A percentile compares a stretch with the other conserved stretches of the same genome.
phyloP scores from a whole-genome alignment of 495 filamentous ascomycete genomes.

The Talaromyces ruber region DNA sequence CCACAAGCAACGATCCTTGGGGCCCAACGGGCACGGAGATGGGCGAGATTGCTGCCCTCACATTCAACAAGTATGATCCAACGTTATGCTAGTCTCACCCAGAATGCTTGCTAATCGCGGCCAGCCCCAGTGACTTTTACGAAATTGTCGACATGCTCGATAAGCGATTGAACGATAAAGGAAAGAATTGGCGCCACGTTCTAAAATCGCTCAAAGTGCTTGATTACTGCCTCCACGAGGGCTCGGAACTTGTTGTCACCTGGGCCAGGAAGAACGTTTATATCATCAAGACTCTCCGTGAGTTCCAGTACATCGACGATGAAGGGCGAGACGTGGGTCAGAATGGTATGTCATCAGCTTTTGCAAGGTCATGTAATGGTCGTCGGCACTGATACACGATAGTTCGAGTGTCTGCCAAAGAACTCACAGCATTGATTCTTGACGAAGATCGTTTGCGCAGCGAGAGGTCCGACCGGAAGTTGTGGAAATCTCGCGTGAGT shows the following conservation, averaged over 20 bases:
- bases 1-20: slow-evolving; percentile 99
- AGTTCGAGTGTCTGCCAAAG: slow-evolving; percentile 96
- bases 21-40: slow-evolving; percentile 97
- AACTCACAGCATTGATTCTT: slow-evolving; percentile 86
- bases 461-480: slow-evolving; percentile 84
- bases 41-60: slow-evolving; percentile 96
- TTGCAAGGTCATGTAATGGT: slow-evolving; percentile 9
- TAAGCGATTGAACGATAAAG: slow-evolving; percentile 98
- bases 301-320: slow-evolving; percentile 94
- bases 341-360: slow-evolving; percentile 54
- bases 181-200: slow-evolving; percentile 99
- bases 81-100: not conserved
- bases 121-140: slow-evolving; percentile 91
- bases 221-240: slow-evolving; percentile 97
- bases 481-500: slow-evolving; percentile 93
- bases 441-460: slow-evolving; percentile 91
- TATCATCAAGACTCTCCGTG: slow-evolving; percentile 95
- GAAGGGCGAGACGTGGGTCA: slow-evolving; percentile 91
- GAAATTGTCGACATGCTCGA: slow-evolving; percentile 99
- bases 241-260: slow-evolving; percentile 91
- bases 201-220: slow-evolving; percentile 96
- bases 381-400: slow-evolving; percentile 11
- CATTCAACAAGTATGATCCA: slow-evolving; percentile 78
- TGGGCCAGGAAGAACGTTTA: slow-evolving; percentile 98
- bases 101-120: slow-evolving; percentile 12